These are phyloP conservation scores for Aspergillus neoniger DNA, from an alignment of 2,329 filamentous ascomycete species.

Conservation along the genomic window DNA sequence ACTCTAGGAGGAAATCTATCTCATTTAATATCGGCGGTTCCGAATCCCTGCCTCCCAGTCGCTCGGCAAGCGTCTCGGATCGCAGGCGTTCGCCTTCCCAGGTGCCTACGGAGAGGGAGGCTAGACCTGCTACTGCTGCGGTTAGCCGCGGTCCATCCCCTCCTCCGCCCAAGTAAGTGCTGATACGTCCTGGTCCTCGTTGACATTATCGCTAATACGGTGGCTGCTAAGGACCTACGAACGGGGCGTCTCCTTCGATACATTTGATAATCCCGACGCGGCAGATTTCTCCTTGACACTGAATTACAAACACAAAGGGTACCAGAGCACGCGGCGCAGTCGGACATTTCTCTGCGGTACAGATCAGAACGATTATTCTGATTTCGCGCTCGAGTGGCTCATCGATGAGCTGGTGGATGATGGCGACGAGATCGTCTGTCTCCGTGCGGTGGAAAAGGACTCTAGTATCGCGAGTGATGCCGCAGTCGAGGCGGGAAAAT, in stretches of 20 bases:
- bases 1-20: slow-evolving; percentile 39
- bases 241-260: slow-evolving; percentile 72
- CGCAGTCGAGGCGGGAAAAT: slow-evolving; percentile 66
- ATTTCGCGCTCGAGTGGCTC: slow-evolving; percentile 89
- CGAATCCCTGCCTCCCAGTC: slow-evolving; percentile 31
- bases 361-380: slow-evolving; percentile 87
- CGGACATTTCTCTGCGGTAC: slow-evolving; percentile 89
- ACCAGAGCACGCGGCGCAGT: slow-evolving; percentile 75
- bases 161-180: slow-evolving; percentile 43
- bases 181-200: background rate
- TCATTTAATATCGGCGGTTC: slow-evolving; percentile 39
- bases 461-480: slow-evolving; percentile 65
- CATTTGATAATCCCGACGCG: slow-evolving; percentile 67
- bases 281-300: slow-evolving; percentile 76
- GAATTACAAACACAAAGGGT: slow-evolving; percentile 83
- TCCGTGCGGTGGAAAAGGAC: slow-evolving; percentile 84
- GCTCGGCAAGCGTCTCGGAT: slow-evolving; percentile 30
- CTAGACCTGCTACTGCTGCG: slow-evolving; percentile 10
- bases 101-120: slow-evolving; percentile 28
- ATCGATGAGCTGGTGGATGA: slow-evolving; percentile 90
- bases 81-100: slow-evolving; percentile 28
- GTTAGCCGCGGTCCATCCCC: slow-evolving; percentile 39
- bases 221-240: slow-evolving; percentile 59
- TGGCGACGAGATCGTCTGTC: slow-evolving; percentile 88
- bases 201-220: background rate